These are phyloP conservation scores for Calonectria fujianensis DNA, from an alignment of 2,329 filamentous ascomycete species.

Conservation along the genomic window DNA sequence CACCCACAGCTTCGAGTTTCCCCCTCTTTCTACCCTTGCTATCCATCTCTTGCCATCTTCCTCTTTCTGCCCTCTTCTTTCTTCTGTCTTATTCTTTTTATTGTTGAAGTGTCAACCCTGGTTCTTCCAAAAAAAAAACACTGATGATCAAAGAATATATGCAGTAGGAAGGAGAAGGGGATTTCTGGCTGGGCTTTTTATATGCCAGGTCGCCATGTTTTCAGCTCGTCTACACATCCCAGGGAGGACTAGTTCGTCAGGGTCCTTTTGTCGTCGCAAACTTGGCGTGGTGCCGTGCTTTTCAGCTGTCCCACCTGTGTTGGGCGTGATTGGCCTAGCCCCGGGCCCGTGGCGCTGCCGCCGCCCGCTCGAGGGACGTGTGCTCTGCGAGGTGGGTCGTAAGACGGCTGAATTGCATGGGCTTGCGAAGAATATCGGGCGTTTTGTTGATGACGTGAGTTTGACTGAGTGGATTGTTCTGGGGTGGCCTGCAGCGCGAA, in stretches of 20 bases:
- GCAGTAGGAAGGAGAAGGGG: neutral
- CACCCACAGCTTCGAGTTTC: neutral
- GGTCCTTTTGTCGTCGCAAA: conserved; percentile 28
- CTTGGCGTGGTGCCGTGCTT: conserved; percentile 30
- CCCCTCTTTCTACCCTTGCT: neutral
- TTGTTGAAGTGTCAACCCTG: neutral
- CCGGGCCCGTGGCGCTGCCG: conserved; percentile 10
- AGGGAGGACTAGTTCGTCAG: conserved; percentile 26
- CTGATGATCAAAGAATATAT: neutral
- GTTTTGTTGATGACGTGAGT: conserved; percentile 15
- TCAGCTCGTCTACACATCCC: conserved; percentile 21
- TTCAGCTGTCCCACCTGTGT: conserved; percentile 31
- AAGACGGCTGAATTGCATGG: conserved; percentile 37
- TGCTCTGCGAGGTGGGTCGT: conserved; percentile 15
- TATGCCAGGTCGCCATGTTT: conserved; percentile 10
- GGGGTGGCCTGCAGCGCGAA: neutral
- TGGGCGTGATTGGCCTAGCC: conserved; percentile 35
- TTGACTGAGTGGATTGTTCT: conserved; percentile 1
- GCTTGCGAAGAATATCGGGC: conserved; percentile 19
- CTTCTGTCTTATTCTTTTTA: neutral
- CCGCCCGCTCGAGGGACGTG: conserved; percentile 23
- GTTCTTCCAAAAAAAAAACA: neutral
- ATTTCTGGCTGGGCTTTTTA: conserved; percentile 9
- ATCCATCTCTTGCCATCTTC: neutral
- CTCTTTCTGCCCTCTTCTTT: conserved; percentile 3